Percentiles rank a stretch among this genome's conserved stretches.
Conservation (phyloP, 495 filamentous ascomycete species). For the Podospora pseudopauciseta region DNA sequence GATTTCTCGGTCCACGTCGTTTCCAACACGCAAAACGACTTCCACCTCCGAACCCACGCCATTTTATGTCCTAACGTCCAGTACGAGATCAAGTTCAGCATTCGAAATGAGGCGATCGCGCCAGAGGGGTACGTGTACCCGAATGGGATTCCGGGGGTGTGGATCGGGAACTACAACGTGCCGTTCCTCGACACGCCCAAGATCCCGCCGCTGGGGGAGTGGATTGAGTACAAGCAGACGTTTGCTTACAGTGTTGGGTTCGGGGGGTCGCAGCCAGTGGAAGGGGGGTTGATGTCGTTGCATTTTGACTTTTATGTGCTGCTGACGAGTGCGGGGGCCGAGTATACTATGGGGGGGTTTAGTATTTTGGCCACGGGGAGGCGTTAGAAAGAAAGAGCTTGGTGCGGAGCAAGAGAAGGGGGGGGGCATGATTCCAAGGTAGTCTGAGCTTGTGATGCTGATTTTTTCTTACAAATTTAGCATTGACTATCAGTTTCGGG, state of each 20-base stretch:
- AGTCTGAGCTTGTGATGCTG: too few species aligned
- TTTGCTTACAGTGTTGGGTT: background rate
- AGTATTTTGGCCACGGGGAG: background rate
- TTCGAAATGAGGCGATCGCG: background rate
- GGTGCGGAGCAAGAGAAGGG: too few species aligned
- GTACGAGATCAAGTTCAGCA: background rate
- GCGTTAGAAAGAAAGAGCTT: background rate
- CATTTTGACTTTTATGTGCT: background rate
- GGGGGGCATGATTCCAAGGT: too few species aligned
- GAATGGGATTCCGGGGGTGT: background rate
- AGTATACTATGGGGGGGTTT: background rate
- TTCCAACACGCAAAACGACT: background rate
- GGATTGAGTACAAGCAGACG: background rate
- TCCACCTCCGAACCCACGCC: background rate
- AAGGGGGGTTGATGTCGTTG: background rate
- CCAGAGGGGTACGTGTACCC: background rate
- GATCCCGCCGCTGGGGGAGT: background rate
- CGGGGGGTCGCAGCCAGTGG: background rate
- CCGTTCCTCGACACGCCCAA: background rate
- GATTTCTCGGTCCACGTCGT: background rate
- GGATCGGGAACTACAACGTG: background rate
- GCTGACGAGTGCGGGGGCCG: background rate
- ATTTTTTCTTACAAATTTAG: too few species aligned
- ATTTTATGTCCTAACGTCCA: background rate
- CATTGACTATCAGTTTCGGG: too few species aligned